These are phyloP conservation scores for Venturia oleaginea DNA, from an alignment of 2,329 filamentous ascomycete genomes.

Conservation along the genomic window DNA sequence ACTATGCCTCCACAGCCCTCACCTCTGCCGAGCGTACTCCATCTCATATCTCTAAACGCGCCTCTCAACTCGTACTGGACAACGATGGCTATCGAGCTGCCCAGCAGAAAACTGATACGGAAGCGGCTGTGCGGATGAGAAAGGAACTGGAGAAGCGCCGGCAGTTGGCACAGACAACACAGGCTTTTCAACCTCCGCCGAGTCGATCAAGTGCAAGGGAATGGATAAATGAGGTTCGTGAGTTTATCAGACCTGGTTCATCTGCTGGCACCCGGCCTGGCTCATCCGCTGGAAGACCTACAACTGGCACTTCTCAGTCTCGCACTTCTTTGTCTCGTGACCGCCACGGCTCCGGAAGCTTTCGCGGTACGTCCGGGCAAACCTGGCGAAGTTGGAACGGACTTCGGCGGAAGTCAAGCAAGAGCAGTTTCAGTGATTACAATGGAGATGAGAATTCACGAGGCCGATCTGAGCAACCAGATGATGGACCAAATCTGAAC, in stretches of 20 bases:
- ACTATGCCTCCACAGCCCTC: slow-evolving; percentile 32
- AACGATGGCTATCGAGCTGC: slow-evolving; percentile 19
- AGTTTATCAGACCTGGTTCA: slow-evolving; percentile 31
- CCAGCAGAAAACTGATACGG: slow-evolving; percentile 30
- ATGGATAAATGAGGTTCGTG: slow-evolving; percentile 32
- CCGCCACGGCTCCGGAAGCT: neutral
- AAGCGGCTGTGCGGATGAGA: slow-evolving; percentile 35
- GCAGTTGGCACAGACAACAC: slow-evolving; percentile 18
- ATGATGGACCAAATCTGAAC: slow-evolving; percentile 31
- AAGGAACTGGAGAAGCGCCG: slow-evolving; percentile 32
- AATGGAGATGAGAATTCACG: slow-evolving; percentile 10
- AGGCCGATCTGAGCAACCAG: slow-evolving; percentile 19
- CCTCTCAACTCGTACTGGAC: slow-evolving; percentile 22
- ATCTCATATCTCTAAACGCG: slow-evolving; percentile 31
- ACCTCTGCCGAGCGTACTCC: slow-evolving; percentile 34
- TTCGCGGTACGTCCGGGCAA: slow-evolving; percentile 17
- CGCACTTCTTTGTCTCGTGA: slow-evolving; percentile 13
- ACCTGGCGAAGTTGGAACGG: slow-evolving; percentile 32
- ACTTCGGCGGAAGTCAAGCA: slow-evolving; percentile 26
- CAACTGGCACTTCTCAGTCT: slow-evolving; percentile 15
- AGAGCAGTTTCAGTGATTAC: slow-evolving; percentile 23
- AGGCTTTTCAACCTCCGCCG: slow-evolving; percentile 17
- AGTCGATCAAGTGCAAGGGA: slow-evolving; percentile 27
- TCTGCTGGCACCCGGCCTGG: slow-evolving; percentile 24
- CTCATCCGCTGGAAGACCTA: slow-evolving; percentile 25